Percentiles rank a stretch among this genome's conserved stretches.
Evolutionary conservation across 1,284 basidiomycete genomes (phyloP).

Genomic region (Ceratobasidium sp.): DNA sequence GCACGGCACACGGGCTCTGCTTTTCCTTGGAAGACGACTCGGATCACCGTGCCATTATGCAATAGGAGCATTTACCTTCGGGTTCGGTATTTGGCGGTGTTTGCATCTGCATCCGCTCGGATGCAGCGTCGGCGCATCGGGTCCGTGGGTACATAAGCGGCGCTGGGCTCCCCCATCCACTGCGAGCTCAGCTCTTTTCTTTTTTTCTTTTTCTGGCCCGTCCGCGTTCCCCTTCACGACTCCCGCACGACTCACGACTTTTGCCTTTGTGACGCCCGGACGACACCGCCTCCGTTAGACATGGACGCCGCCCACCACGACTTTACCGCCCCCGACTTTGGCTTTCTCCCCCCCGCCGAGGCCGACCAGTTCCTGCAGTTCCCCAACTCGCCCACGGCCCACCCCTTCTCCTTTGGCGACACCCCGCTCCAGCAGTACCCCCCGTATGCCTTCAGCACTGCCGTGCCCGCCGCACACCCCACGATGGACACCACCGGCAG

Average conservation of each 20-base stretch:
- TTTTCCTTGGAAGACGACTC: slow-evolving; percentile 26
- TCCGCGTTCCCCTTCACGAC: slow-evolving; percentile 29
- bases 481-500: slow-evolving; percentile 39
- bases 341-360: slow-evolving; percentile 8
- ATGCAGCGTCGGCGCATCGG: slow-evolving; percentile 16
- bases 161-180: background rate
- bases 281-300: slow-evolving; percentile 1
- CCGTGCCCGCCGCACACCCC: slow-evolving; percentile 7
- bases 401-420: slow-evolving; percentile 40
- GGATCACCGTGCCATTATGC: slow-evolving; percentile 10
- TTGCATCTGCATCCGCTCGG: slow-evolving; percentile 16
- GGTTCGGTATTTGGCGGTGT: background rate
- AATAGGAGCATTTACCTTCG: slow-evolving; percentile 28
- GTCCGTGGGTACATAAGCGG: slow-evolving; percentile 9
- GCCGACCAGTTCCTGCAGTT: slow-evolving; percentile 28
- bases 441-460: slow-evolving; percentile 25
- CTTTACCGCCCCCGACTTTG: slow-evolving; percentile 22
- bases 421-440: slow-evolving; percentile 14
- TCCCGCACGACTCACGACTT: slow-evolving; percentile 23
- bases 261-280: background rate
- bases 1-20: slow-evolving; percentile 17
- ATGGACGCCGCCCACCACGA: slow-evolving; percentile 37
- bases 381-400: slow-evolving; percentile 40
- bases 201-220: slow-evolving; percentile 13
- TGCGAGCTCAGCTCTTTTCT: slow-evolving; percentile 7